These are phyloP conservation scores for Xylariaceae sp. DNA, from an alignment of 2,329 filamentous ascomycete species.

Conservation along the genomic window DNA sequence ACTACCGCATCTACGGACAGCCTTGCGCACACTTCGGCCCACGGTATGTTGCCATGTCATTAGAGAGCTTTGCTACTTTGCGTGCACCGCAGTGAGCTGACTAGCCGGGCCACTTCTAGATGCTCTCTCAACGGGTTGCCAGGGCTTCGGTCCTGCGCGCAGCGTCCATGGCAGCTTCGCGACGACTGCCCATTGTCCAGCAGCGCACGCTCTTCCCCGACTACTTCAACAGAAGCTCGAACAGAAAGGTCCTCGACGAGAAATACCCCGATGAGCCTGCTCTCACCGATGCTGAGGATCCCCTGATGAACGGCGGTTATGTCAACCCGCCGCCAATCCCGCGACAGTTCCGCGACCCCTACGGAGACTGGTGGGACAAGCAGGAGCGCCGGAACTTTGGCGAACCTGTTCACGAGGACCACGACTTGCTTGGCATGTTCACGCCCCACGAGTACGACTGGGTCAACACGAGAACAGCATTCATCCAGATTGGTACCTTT, in stretches of 20 bases:
- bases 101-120: constrained; percentile 36
- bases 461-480: constrained; percentile 63
- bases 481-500: constrained; percentile 64
- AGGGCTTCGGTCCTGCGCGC: constrained; percentile 46
- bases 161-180: constrained; percentile 38
- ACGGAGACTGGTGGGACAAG: constrained; percentile 94
- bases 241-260: constrained; percentile 42
- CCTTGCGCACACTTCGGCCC: constrained; percentile 34
- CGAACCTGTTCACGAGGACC: constrained; percentile 94
- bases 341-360: constrained; percentile 86
- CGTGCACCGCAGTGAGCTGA: neutral
- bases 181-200: constrained; percentile 50
- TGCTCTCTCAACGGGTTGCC: constrained; percentile 56
- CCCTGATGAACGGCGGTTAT: constrained; percentile 77
- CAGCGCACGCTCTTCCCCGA: constrained; percentile 53
- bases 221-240: constrained; percentile 37
- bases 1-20: neutral
- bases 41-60: constrained; percentile 32
- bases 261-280: constrained; percentile 46
- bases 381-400: constrained; percentile 96
- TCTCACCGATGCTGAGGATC: constrained; percentile 58
- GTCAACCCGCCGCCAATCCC: constrained; percentile 75
- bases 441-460: constrained; percentile 86
- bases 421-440: constrained; percentile 88
- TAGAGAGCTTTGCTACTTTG: no score